These are phyloP conservation scores for Colletotrichum australisinense DNA, from an alignment of 2,329 filamentous ascomycete genomes.

Conservation along the genomic window DNA sequence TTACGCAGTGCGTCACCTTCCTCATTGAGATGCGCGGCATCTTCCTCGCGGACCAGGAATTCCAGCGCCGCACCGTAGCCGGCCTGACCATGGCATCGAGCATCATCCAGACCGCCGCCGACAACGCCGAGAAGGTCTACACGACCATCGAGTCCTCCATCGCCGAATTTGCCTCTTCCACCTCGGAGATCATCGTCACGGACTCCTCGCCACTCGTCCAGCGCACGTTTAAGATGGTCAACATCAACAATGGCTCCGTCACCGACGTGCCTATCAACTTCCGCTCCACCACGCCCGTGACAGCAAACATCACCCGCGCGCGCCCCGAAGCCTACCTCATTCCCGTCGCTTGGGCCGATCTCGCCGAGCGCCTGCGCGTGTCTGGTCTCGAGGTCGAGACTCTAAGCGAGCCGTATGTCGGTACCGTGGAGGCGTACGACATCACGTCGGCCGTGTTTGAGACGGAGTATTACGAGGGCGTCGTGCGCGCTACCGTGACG, in stretches of 20 bases:
- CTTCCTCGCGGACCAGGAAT: conserved; percentile 44
- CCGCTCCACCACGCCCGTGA: conserved; percentile 41
- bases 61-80: conserved; percentile 44
- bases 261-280: conserved; percentile 44
- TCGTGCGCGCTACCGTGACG: conserved; percentile 39
- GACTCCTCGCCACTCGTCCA: conserved; percentile 39
- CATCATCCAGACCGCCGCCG: conserved; percentile 45
- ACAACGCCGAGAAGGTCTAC: conserved; percentile 44
- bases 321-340: conserved; percentile 46
- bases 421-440: conserved; percentile 43
- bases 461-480: conserved; percentile 44
- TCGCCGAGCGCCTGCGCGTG: conserved; percentile 41
- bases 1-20: conserved; percentile 45
- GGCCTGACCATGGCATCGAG: conserved; percentile 43
- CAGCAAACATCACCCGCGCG: conserved; percentile 44
- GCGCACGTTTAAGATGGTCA: conserved; percentile 41
- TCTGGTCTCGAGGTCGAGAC: conserved; percentile 43
- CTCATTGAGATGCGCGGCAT: conserved; percentile 46
- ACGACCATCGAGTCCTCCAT: conserved; percentile 42
- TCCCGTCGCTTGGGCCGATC: conserved; percentile 42
- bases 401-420: conserved; percentile 39
- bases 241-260: conserved; percentile 41
- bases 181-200: conserved; percentile 43
- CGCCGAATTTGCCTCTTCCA: conserved; percentile 41
- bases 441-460: conserved; percentile 40